phyloP scores from a whole-genome alignment of 768 basidiomycete species.

The Tylopilus intermedius region DNA sequence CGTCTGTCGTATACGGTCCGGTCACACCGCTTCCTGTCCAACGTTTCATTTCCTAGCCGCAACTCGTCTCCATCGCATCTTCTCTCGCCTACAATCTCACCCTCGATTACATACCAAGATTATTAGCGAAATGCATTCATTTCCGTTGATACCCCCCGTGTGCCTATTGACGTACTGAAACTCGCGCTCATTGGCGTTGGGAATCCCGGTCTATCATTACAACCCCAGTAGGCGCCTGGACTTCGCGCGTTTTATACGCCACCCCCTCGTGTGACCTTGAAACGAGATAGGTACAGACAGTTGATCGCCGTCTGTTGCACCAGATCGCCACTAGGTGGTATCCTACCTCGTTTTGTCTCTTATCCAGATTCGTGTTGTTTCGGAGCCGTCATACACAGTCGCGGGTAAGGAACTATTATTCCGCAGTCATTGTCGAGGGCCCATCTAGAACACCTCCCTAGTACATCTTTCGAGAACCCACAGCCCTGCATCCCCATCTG shows the following conservation, averaged over 20 bases:
- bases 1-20: not conserved
- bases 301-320: constrained; percentile 25
- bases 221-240: constrained; percentile 1
- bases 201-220: constrained; percentile 6
- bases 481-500: constrained; percentile 2
- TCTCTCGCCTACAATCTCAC: constrained; percentile 11
- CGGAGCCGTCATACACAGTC: constrained; percentile 7
- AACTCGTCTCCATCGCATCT: not conserved
- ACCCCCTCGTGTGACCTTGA: constrained; percentile 20
- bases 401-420: not conserved
- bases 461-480: not conserved
- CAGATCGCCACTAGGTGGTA: not conserved
- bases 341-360: not conserved
- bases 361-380: constrained; percentile 10
- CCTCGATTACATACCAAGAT: constrained; percentile 12
- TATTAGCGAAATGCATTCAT: constrained; percentile 18
- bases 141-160: constrained; percentile 13
- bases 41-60: constrained; percentile 1
- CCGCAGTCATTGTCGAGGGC: not conserved
- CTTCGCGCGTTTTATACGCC: constrained; percentile 8
- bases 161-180: constrained; percentile 18
- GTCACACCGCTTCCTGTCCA: not conserved
- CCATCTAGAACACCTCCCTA: not conserved
- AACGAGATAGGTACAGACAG: constrained; percentile 18
- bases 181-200: not conserved